phyloP scores from a whole-genome alignment of 1,284 basidiomycete genomes.

The Trichosporon ovoides region DNA sequence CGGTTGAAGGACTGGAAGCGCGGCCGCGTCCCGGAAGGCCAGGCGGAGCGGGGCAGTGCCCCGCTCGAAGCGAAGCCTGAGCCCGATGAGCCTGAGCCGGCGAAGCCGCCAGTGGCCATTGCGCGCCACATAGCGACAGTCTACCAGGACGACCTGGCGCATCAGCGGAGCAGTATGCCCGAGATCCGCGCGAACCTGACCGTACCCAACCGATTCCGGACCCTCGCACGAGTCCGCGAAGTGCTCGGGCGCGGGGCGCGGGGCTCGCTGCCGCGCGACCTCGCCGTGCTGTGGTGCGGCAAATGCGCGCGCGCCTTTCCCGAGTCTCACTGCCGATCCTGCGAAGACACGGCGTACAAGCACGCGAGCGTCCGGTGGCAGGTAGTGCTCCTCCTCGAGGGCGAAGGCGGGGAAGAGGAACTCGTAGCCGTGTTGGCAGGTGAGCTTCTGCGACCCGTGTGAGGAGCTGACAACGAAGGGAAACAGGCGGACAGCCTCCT shows the following conservation, averaged over 20 bases:
- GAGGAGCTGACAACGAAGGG: neutral
- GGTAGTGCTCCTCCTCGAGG: conserved; percentile 12
- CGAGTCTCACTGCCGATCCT: conserved; percentile 10
- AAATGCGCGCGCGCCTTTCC: conserved; percentile 9
- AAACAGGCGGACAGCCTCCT: conserved; percentile 19
- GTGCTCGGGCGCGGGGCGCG: conserved; percentile 6
- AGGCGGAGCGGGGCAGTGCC: too few relatives aligned
- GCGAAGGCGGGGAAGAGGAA: neutral
- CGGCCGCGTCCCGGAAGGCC: neutral
- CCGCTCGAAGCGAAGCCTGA: neutral
- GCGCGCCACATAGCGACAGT: conserved; percentile 7
- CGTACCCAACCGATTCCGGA: conserved; percentile 31
- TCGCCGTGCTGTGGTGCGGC: conserved; percentile 14
- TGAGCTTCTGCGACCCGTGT: neutral
- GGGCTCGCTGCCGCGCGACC: neutral
- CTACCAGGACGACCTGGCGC: conserved; percentile 14
- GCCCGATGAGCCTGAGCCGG: neutral
- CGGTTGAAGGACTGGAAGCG: conserved; percentile 8
- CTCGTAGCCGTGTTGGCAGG: neutral
- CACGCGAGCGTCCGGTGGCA: conserved; percentile 10
- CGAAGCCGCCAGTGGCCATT: neutral
- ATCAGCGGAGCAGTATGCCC: conserved; percentile 19
- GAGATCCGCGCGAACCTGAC: conserved; percentile 24
- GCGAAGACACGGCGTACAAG: conserved; percentile 9
- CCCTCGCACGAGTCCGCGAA: conserved; percentile 27